Conservation (phyloP, 306 rosid genomes). For the Luffa aegyptiaca region DNA sequence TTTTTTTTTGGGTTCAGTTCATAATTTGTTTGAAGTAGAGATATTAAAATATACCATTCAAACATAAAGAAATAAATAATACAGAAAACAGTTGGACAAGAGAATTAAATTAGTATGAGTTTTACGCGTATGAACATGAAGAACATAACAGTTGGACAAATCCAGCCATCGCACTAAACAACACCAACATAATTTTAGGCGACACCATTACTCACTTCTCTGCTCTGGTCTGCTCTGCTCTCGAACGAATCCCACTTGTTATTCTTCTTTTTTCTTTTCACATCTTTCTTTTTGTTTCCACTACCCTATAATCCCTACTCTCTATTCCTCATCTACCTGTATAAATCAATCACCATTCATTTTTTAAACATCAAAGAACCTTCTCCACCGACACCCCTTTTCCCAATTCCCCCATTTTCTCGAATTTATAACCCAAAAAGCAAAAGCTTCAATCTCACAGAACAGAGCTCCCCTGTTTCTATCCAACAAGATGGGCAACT, state of each 20-base stretch:
- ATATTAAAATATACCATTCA: too few species aligned
- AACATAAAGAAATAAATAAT: too few species aligned
- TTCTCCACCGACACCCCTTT: background rate
- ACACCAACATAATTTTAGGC: background rate
- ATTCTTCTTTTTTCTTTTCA: background rate
- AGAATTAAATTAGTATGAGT: background rate
- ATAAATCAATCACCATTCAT: background rate
- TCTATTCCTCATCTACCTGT: background rate
- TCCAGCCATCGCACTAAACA: background rate
- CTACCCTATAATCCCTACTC: background rate
- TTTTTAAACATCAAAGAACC: background rate
- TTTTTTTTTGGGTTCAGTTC: too few species aligned
- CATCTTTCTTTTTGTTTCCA: background rate
- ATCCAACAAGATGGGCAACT: constrained; percentile 6
- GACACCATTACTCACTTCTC: background rate
- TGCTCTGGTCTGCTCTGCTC: background rate
- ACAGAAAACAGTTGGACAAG: background rate
- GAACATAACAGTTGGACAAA: background rate
- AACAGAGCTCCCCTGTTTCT: background rate
- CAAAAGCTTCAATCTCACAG: background rate
- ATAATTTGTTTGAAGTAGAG: too few species aligned
- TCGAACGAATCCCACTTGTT: background rate
- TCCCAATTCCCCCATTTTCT: too few species aligned
- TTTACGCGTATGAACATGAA: background rate
- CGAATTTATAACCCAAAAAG: background rate